Base-by-base conservation (phyloP, 2,329 filamentous ascomycete genomes). In the Colletotrichum tanaceti region DNA sequence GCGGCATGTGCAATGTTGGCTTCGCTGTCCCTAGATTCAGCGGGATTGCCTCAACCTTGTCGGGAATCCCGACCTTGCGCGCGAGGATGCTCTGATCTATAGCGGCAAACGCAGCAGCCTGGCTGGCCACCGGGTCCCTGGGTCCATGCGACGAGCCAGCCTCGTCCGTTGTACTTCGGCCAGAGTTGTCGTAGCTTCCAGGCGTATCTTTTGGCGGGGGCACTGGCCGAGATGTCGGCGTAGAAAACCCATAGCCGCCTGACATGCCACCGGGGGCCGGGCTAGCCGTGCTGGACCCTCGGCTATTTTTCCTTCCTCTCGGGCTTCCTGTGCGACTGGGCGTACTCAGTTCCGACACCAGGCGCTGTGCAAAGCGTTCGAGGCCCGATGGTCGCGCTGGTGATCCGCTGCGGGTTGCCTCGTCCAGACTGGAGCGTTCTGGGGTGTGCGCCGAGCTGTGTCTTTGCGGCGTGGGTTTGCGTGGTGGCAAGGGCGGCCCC, bases 31-130 rank as follows among this genome's bases (percentile, higher is more conserved):
- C 78, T 61, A 82, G 81, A 52, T 80, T 75, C 44, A 89, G 78
- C 0, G 85, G 84, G 24, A 88, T 85, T 0, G 85, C 77, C 22
- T 81, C 78, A 0, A 85, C 73, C 28, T 78, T 78, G 41, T 74
- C 72, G 0, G 87, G 84, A 1, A 89, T 74, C 3, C 84, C 84
- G 2, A 91, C 82, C 65, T 82, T 84, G 58, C 84, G 81, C 0
- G 85, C 82, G 0, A 91, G 80, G 54, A 90, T 90, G 55, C 84
- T 86, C 74, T 90, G 88, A 65, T 91, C 89, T 24, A 90, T 82
- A 1, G 87, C 88, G n/a, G 87, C 85, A 76, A 90, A 90, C 0
- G 87, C 87, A 10, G 86, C 86, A 47, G 82, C 81, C 73, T 90
- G 87, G 70, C 83, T 86, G 13, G 80, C 79, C 3, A 85, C 78